phyloP scores from a whole-genome alignment of 768 basidiomycete species.

The Tulasnella sp. region DNA sequence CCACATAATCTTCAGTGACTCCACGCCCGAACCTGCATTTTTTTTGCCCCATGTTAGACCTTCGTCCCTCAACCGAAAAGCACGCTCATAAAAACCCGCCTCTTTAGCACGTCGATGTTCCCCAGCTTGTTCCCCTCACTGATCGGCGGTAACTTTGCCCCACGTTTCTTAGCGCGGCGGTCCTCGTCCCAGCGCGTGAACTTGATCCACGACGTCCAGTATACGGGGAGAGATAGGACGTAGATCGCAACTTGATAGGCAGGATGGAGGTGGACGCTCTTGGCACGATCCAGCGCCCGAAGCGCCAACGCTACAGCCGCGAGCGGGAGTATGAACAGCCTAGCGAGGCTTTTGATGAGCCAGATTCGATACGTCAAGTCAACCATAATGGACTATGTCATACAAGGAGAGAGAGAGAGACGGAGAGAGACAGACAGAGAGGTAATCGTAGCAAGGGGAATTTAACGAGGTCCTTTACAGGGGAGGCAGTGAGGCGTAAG shows the following conservation, averaged over 20 bases:
- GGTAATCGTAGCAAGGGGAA: neutral
- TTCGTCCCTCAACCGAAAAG: too few species aligned
- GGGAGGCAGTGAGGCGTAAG: too few species aligned
- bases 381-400: too few species aligned
- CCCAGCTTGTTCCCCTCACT: conserved; percentile 14
- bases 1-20: neutral
- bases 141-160: neutral
- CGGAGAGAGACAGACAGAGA: neutral
- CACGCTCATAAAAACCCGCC: neutral
- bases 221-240: conserved; percentile 11
- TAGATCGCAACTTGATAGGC: neutral
- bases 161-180: neutral
- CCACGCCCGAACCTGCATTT: too few species aligned
- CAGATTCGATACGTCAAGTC: conserved; percentile 3
- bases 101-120: neutral
- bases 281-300: neutral
- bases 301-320: neutral
- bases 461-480: too few species aligned
- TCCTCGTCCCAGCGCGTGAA: neutral
- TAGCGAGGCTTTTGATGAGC: neutral
- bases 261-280: neutral
- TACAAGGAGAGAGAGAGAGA: neutral
- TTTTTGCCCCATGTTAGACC: too few species aligned
- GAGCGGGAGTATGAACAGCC: neutral
- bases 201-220: conserved; percentile 6